phyloP scores from a whole-genome alignment of 208 protist genomes.

The Jaenimonas drosophilae region DNA sequence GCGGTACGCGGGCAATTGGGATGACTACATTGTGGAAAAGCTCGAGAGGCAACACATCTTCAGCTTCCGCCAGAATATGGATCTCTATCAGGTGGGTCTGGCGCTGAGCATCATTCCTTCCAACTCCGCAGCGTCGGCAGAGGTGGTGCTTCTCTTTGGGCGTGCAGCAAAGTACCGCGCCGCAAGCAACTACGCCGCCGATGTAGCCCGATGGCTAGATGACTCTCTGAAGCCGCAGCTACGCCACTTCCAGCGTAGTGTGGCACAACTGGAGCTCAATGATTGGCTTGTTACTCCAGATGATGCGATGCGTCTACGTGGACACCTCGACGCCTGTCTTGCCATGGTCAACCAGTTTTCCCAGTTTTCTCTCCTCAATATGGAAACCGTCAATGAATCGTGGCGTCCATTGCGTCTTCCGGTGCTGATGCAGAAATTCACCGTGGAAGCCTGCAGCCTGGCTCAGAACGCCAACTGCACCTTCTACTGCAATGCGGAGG shows the following conservation, averaged over 20 bases:
- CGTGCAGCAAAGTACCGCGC: slow-evolving; percentile 56
- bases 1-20: slow-evolving; percentile 53
- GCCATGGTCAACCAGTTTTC: slow-evolving; percentile 59
- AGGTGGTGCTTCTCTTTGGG: slow-evolving; percentile 78
- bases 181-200: slow-evolving; percentile 56
- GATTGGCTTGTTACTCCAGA: slow-evolving; percentile 42
- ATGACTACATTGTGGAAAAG: slow-evolving; percentile 34
- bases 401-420: slow-evolving; percentile 63
- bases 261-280: slow-evolving; percentile 42
- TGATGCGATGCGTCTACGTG: slow-evolving; percentile 42
- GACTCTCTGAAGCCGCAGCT: slow-evolving; percentile 69
- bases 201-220: slow-evolving; percentile 63
- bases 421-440: slow-evolving; percentile 40
- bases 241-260: slow-evolving; percentile 37
- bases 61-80: slow-evolving; percentile 56
- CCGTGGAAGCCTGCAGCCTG: slow-evolving; percentile 19
- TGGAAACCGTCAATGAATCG: slow-evolving; percentile 59
- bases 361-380: slow-evolving; percentile 60
- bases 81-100: slow-evolving; percentile 47
- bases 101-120: slow-evolving; percentile 70
- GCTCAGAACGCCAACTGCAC: slow-evolving; percentile 14
- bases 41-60: slow-evolving; percentile 40
- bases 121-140: slow-evolving; percentile 17
- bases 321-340: slow-evolving; percentile 61
- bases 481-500: slow-evolving; percentile 48